Base-by-base conservation (phyloP, 768 basidiomycete genomes). In the Roridomyces roridus region DNA sequence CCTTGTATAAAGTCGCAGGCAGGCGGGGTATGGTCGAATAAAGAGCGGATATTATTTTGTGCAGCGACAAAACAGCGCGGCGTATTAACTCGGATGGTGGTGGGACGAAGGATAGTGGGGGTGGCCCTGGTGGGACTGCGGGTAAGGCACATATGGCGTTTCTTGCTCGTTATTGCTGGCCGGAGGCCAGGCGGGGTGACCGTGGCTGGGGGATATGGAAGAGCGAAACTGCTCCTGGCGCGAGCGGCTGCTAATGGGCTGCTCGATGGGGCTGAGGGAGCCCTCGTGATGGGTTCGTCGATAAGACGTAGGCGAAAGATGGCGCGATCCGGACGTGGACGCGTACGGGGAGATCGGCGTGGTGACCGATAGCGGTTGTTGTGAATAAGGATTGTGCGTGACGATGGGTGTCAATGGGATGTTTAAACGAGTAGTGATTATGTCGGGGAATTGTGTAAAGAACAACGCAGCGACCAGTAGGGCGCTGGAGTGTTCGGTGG, bases 391-490 rank as follows among this genome's bases (percentile, higher is more conserved):
- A 59, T 49, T 37, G 52, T 59, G 58, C 43, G 48, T 47, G 42
- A 48, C 21, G 41, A 51, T 26, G 49, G 56, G 51, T 43, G 48
- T 36, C 59, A 29, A 44, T 23, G 61, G 25, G 34, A 34, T 31
- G 40, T 45, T 46, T 7, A 55, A 62, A 44, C 60, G 57, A 62
- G 49, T 68, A 55, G 69, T 67, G 37, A 81, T 67, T 51, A 82
- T 79, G 46, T 73, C 74, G n/a, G 82, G 82, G 69, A 82, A 82
- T n/a, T 74, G 68, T 23, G 70, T 68, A 42, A 82, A 74, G 59
- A 84, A 82, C 26, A 85, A 63, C 5, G 80, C 82, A 36, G 82
- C 82, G 52, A 83, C 76, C 20, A 85, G 75, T 41, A 83, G 66
- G 18, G 80, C 77, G 54, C 77, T 80, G 1, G 82, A 81, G 60